Evolutionary conservation across 2,329 filamentous ascomycete species (phyloP), one percentile per base, ranked within the genome.

Genomic region (Colletotrichum cuscutae): DNA sequence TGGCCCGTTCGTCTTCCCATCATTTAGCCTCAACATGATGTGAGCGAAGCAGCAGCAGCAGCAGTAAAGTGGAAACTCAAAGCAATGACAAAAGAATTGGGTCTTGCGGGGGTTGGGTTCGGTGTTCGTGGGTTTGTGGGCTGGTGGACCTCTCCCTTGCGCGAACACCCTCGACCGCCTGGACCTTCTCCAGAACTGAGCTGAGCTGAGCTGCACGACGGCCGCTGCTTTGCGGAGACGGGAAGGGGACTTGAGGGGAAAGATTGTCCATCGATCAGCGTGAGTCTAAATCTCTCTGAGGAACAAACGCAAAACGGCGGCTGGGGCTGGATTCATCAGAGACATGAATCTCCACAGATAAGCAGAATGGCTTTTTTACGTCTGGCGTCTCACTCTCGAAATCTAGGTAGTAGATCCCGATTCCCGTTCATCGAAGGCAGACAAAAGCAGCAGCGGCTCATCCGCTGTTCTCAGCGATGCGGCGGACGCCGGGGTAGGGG

Each of bases 31-130:
- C 52, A 22, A 22, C 24, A n/a, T 8, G 26, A 63, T 12, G 46
- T n/a, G 61, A 63, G 30, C 61, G 35, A 46, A 63, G 46, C 61
- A 54, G 46, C 61, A 54, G 3, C 46, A 63, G 46, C 61, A 54
- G 46, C 46, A 54, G 3, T 28, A 12, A 19, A 49, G 28, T 63
- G 30, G 28, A 37, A 24, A 35, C n/a, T 30, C 26, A 15, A 15
- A 49, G 42, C 46, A 37, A 46, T 13, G 28, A 37, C 60, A 30
- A 42, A 28, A 63, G 19, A 63, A 37, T 15, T 35, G 61, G 46
- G 61, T 37, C 46, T 26, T 22, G 46, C 61, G 61, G 61, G 42
- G 61, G 46, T 53, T 63, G 46, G 61, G 4, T 63, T 53, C 49
- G 59, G 24, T 35, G 60, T n/a, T 49, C 37, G 15, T 6, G 37